A percentile compares a stretch with the other conserved stretches of the same genome.
phyloP scores from a whole-genome alignment of 179 eudicot species.

The Camellia oleifera region DNA sequence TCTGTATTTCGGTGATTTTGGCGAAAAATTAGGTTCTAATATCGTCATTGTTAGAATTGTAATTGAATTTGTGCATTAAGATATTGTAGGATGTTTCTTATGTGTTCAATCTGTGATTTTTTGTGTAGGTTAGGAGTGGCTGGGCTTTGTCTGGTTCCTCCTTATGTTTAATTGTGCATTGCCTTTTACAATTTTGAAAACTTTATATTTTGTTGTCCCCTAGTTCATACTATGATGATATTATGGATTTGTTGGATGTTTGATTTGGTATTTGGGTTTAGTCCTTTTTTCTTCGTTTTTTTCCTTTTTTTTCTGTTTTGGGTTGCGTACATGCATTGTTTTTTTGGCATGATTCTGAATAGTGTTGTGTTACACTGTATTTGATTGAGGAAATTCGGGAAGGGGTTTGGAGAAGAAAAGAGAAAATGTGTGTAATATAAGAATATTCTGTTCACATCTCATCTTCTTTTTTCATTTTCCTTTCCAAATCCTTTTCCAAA shows the following conservation, averaged over 20 bases:
- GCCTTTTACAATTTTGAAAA: not conserved
- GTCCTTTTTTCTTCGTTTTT: not conserved
- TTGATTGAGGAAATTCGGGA: no score
- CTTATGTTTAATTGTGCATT: not conserved
- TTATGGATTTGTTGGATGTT: not conserved
- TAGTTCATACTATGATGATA: not conserved
- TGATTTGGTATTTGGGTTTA: not conserved
- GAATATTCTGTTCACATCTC: no score
- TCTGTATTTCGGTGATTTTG: not conserved
- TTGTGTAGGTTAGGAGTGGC: not conserved
- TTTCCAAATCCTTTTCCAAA: no score
- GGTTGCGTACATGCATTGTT: not conserved
- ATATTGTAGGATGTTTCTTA: not conserved
- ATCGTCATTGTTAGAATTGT: not conserved
- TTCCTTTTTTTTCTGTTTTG: not conserved
- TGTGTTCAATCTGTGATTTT: not conserved
- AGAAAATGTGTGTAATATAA: no score
- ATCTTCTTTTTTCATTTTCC: no score
- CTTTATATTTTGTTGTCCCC: not conserved
- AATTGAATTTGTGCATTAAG: not conserved
- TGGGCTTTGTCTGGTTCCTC: not conserved
- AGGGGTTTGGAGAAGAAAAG: no score
- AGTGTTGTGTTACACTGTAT: not conserved
- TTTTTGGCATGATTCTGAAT: slow-evolving; percentile 1
- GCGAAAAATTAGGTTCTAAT: not conserved